Percentiles rank a stretch among this genome's conserved stretches.
Conservation (phyloP, 2,329 filamentous ascomycete species). For the Hawksworthiomyces lignivorus region DNA sequence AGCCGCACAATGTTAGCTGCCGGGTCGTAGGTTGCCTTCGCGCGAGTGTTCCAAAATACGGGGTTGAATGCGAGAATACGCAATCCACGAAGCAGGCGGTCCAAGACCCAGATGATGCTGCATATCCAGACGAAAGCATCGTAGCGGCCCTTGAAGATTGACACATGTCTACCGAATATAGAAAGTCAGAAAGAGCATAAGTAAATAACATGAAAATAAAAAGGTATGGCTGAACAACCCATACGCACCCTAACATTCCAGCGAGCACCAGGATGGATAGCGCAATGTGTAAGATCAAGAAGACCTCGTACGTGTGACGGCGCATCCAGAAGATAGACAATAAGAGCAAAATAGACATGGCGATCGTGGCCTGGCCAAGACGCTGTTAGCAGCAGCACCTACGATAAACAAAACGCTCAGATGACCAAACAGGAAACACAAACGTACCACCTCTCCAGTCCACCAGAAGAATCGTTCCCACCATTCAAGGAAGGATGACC, state of each 20-base stretch:
- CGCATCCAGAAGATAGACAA: constrained; percentile 46
- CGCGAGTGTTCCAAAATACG: constrained; percentile 15
- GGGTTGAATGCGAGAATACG: constrained; percentile 36
- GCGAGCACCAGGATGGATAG: constrained; percentile 32
- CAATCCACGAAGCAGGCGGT: constrained; percentile 24
- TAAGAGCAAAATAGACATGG: constrained; percentile 36
- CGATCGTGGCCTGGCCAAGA: constrained; percentile 30
- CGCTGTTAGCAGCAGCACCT: too few species aligned
- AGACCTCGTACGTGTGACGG: constrained; percentile 44
- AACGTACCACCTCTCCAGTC: constrained; percentile 12
- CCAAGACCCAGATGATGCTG: constrained; percentile 11
- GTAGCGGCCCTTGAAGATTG: constrained; percentile 42
- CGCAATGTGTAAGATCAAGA: constrained; percentile 35
- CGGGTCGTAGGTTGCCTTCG: constrained; percentile 26
- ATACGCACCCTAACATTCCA: constrained; percentile 17
- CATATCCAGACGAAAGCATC: constrained; percentile 16
- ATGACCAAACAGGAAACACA: not conserved
- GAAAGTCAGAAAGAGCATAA: too few species aligned
- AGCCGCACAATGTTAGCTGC: constrained; percentile 35
- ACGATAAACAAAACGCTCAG: too few species aligned
- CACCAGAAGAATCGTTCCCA: constrained; percentile 11
- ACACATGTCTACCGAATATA: constrained; percentile 8
- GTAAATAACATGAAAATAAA: not conserved
- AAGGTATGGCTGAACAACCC: not conserved
- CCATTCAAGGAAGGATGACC: not conserved